These are phyloP conservation scores for Amanita brunnescens DNA, from an alignment of 768 basidiomycete genomes.

Conservation along the genomic window DNA sequence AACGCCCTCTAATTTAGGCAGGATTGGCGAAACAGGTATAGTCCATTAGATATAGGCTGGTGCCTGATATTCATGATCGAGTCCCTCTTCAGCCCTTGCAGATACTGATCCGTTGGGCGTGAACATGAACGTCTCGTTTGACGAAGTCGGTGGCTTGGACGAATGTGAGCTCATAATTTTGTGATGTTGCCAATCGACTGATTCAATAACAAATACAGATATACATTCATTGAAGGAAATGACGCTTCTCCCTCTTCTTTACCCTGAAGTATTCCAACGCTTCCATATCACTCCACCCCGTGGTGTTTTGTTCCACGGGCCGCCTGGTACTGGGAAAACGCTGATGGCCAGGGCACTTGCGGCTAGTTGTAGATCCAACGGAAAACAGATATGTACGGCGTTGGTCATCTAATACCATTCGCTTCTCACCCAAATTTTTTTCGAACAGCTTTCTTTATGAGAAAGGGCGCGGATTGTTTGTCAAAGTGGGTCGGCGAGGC, in stretches of 20 bases:
- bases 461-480: slow-evolving; percentile 95
- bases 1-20: slow-evolving; percentile 80
- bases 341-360: slow-evolving; percentile 90
- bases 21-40: slow-evolving; percentile 70
- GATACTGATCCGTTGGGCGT: slow-evolving; percentile 96
- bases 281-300: slow-evolving; percentile 93
- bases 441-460: slow-evolving; percentile 91
- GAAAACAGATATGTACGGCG: slow-evolving; percentile 76
- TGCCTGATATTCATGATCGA: slow-evolving; percentile 11
- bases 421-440: neutral
- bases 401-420: neutral
- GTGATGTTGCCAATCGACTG: neutral
- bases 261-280: slow-evolving; percentile 93
- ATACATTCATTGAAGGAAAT: slow-evolving; percentile 97
- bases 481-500: slow-evolving; percentile 99
- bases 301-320: slow-evolving; percentile 95
- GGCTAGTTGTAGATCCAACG: slow-evolving; percentile 81
- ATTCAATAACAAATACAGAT: slow-evolving; percentile 35
- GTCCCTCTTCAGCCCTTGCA: slow-evolving; percentile 54
- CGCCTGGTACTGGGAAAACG: slow-evolving; percentile 98
- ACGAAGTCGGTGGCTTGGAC: slow-evolving; percentile 93
- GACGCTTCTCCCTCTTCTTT: slow-evolving; percentile 90
- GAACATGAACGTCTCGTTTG: slow-evolving; percentile 89
- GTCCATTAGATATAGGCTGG: slow-evolving; percentile 16
- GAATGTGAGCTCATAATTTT: slow-evolving; percentile 45